phyloP scores from a whole-genome alignment of 2,329 filamentous ascomycete genomes.

The Didymella arachidicola region DNA sequence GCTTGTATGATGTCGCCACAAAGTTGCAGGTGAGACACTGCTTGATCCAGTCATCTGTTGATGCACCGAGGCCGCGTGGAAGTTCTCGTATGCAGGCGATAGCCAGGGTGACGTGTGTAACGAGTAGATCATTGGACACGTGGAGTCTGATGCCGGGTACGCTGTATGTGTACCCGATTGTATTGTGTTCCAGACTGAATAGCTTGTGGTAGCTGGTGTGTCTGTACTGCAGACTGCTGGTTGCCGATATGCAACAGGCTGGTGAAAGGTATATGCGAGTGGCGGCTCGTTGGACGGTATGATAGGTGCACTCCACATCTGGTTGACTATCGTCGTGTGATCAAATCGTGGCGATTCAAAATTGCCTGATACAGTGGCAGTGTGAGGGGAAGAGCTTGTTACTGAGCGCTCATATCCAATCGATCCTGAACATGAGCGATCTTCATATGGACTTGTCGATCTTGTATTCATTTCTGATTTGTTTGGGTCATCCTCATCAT shows the following conservation, averaged over 20 bases:
- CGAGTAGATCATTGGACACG: neutral
- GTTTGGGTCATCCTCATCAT: conserved; percentile 33
- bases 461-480: conserved; percentile 26
- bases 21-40: neutral
- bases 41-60: neutral
- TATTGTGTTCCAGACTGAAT: neutral
- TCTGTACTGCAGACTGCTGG: neutral
- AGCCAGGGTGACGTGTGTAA: neutral
- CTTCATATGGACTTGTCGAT: conserved; percentile 25
- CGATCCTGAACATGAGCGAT: conserved; percentile 29
- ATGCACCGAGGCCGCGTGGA: neutral
- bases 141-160: neutral
- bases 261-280: neutral
- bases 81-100: neutral
- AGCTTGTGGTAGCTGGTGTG: neutral
- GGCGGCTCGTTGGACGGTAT: neutral
- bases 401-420: conserved; percentile 23
- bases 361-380: neutral
- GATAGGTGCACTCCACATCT: neutral
- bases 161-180: neutral
- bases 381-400: conserved; percentile 12
- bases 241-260: neutral
- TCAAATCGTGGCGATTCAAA: conserved; percentile 1
- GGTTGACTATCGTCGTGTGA: neutral
- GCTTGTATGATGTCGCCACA: neutral